These are phyloP conservation scores for Pichia paraexigua DNA, from an alignment of 805 yeast genomes.

Conservation along the genomic window DNA sequence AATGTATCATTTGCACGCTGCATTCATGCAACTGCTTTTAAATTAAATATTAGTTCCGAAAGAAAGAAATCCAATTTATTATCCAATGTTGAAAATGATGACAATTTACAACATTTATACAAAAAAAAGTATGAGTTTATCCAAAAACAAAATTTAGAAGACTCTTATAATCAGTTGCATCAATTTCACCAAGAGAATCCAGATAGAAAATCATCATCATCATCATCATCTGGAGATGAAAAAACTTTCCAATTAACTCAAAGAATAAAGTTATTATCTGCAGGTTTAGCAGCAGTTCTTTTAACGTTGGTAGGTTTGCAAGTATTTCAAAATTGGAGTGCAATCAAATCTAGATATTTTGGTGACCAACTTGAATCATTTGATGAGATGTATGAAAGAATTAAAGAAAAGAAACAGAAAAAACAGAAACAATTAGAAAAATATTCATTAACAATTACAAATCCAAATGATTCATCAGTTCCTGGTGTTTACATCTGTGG, in stretches of 20 bases:
- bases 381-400: slow-evolving; percentile 31
- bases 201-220: background rate
- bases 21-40: background rate
- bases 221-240: slow-evolving; percentile 2
- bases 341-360: slow-evolving; percentile 29
- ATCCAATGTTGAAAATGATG: background rate
- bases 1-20: background rate
- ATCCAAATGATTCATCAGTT: slow-evolving; percentile 31
- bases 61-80: background rate
- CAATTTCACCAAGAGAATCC: background rate
- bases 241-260: slow-evolving; percentile 34
- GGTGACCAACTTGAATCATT: slow-evolving; percentile 30
- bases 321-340: slow-evolving; percentile 28
- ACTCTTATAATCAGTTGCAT: slow-evolving; percentile 2
- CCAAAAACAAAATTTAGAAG: slow-evolving; percentile 8
- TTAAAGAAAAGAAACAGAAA: slow-evolving; percentile 17
- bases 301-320: slow-evolving; percentile 36
- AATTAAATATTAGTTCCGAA: background rate
- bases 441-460: slow-evolving; percentile 22
- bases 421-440: slow-evolving; percentile 15
- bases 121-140: slow-evolving; percentile 8
- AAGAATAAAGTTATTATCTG: slow-evolving; percentile 35
- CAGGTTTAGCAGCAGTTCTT: slow-evolving; percentile 35
- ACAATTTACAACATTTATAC: slow-evolving; percentile 3
- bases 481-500: slow-evolving; percentile 67